A percentile compares a stretch with the other conserved stretches of the same genome.
These are phyloP conservation scores for Ascochyta lentis DNA, from an alignment of 2,329 filamentous ascomycete species.

Conservation along the genomic window DNA sequence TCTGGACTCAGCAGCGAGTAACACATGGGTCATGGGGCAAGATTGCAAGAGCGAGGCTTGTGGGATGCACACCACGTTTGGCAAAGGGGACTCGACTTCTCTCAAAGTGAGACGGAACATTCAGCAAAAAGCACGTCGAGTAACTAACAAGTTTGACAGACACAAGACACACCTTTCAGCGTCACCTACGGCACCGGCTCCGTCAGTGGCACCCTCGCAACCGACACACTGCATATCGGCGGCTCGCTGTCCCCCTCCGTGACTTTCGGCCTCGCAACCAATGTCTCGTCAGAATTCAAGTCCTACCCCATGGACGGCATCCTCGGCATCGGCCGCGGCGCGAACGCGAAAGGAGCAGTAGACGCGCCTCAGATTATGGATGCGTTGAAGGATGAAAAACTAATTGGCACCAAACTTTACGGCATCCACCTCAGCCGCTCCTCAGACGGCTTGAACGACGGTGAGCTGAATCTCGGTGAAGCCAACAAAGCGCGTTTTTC, in stretches of 20 bases:
- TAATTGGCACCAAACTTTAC: constrained; percentile 71
- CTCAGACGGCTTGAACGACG: constrained; percentile 70
- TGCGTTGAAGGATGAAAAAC: constrained; percentile 61
- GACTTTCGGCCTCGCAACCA: constrained; percentile 74
- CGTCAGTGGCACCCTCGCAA: constrained; percentile 70
- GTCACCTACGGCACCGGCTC: constrained; percentile 80
- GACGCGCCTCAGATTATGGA: constrained; percentile 70
- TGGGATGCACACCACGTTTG: constrained; percentile 72
- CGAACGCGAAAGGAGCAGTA: constrained; percentile 51
- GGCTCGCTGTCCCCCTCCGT: constrained; percentile 69
- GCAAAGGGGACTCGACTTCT: constrained; percentile 68
- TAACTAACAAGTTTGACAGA: constrained; percentile 33
- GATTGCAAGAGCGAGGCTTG: constrained; percentile 73
- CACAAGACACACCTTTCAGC: constrained; percentile 62
- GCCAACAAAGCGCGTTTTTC: constrained; percentile 70
- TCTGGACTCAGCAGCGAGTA: constrained; percentile 64
- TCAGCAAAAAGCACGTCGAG: neutral
- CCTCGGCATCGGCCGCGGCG: constrained; percentile 73
- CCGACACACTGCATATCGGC: constrained; percentile 72
- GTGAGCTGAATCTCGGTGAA: constrained; percentile 78
- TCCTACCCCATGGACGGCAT: constrained; percentile 89
- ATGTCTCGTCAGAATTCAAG: constrained; percentile 75
- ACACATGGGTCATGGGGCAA: constrained; percentile 83
- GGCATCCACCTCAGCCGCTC: constrained; percentile 73
- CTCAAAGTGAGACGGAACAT: constrained; percentile 51